A percentile compares a stretch with the other conserved stretches of the same genome.
phyloP scores from a whole-genome alignment of 1,139 yeast genomes.

The Diutina sp. region DNA sequence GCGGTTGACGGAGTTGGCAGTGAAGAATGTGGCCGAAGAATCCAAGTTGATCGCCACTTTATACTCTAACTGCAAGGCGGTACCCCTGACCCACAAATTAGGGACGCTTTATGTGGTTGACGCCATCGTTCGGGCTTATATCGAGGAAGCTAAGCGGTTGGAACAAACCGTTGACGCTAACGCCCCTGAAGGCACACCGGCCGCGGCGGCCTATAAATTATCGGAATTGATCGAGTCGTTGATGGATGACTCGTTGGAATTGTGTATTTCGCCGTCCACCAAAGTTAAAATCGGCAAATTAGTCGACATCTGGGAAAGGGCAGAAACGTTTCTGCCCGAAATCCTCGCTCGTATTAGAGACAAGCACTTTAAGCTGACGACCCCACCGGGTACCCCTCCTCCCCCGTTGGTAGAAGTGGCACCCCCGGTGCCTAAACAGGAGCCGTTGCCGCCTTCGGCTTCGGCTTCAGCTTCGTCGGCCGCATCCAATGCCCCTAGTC shows the following conservation, averaged over 20 bases:
- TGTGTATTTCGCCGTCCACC: slow-evolving; percentile 37
- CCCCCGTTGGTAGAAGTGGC: slow-evolving; percentile 2
- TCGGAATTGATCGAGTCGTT: slow-evolving; percentile 46
- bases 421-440: slow-evolving; percentile 6
- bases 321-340: slow-evolving; percentile 57
- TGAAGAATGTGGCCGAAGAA: slow-evolving; percentile 51
- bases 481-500: slow-evolving; percentile 10
- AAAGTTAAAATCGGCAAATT: slow-evolving; percentile 68
- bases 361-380: slow-evolving; percentile 44
- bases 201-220: slow-evolving; percentile 56
- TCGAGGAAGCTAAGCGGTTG: slow-evolving; percentile 56
- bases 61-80: slow-evolving; percentile 57
- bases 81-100: slow-evolving; percentile 73
- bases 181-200: slow-evolving; percentile 62
- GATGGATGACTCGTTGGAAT: slow-evolving; percentile 46
- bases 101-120: slow-evolving; percentile 89
- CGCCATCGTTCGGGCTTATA: slow-evolving; percentile 77
- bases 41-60: slow-evolving; percentile 46
- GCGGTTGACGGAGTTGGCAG: slow-evolving; percentile 67
- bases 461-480: slow-evolving; percentile 12
- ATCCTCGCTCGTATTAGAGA: slow-evolving; percentile 42
- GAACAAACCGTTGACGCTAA: slow-evolving; percentile 31
- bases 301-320: slow-evolving; percentile 86
- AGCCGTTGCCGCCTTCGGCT: slow-evolving; percentile 7
- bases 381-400: slow-evolving; percentile 50